phyloP scores from a whole-genome alignment of 208 protist genomes.

The Trypanosoma grayi region DNA sequence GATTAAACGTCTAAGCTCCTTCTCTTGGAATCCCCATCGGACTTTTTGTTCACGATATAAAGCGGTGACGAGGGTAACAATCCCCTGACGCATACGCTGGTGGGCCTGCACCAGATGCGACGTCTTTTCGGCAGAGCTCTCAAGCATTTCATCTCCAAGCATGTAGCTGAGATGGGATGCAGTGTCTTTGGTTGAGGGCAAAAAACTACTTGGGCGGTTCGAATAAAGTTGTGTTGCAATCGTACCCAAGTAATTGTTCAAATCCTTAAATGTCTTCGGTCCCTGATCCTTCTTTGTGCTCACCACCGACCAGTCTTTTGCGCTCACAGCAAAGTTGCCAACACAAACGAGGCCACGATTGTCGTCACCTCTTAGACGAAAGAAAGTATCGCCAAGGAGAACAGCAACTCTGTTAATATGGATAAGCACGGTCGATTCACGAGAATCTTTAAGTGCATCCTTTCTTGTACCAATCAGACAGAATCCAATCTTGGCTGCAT shows the following conservation, averaged over 20 bases:
- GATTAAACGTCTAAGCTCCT: constrained; percentile 20
- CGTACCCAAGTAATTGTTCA: constrained; percentile 17
- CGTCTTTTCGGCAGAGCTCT: constrained; percentile 25
- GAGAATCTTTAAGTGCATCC: constrained; percentile 22
- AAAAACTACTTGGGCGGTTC: constrained; percentile 24
- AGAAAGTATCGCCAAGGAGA: constrained; percentile 30
- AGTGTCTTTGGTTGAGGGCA: constrained; percentile 25
- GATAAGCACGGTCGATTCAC: constrained; percentile 20
- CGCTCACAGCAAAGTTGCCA: constrained; percentile 28
- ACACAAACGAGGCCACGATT: constrained; percentile 23
- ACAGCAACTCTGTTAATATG: constrained; percentile 28
- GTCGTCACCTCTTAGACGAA: constrained; percentile 26
- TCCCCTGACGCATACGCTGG: constrained; percentile 25
- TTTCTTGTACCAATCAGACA: constrained; percentile 27
- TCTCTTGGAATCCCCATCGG: constrained; percentile 23
- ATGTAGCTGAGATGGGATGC: constrained; percentile 31
- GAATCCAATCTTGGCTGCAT: constrained; percentile 22
- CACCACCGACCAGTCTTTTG: constrained; percentile 27
- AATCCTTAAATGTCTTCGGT: constrained; percentile 26
- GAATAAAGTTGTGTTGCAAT: constrained; percentile 20
- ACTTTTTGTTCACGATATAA: constrained; percentile 30
- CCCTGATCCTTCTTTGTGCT: constrained; percentile 28
- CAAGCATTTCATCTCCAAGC: constrained; percentile 29
- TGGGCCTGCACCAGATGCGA: constrained; percentile 25
- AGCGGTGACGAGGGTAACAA: constrained; percentile 28